These are phyloP conservation scores for Corynascus novoguineensis DNA, from an alignment of 495 filamentous ascomycete genomes.

Conservation along the genomic window DNA sequence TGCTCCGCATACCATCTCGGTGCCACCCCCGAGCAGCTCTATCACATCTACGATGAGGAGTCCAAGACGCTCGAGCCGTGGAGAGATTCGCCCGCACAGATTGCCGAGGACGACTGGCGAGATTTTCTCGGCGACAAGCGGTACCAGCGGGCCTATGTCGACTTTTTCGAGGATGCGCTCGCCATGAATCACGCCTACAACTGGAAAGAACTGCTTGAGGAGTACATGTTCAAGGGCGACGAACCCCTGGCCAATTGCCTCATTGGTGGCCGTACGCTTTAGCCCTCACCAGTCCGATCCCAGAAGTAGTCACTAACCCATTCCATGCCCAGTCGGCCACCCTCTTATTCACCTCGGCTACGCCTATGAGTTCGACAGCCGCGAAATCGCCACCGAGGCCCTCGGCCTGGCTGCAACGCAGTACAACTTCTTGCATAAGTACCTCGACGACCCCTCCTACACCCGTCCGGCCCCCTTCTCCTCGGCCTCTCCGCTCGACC, in stretches of 20 bases:
- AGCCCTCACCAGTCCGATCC: background rate
- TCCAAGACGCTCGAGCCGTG: slow-evolving; percentile 69
- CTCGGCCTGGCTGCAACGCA: slow-evolving; percentile 63
- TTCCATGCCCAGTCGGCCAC: slow-evolving; percentile 60
- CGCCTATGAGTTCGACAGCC: slow-evolving; percentile 73
- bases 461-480: slow-evolving; percentile 47
- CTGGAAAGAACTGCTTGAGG: slow-evolving; percentile 70
- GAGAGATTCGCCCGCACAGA: slow-evolving; percentile 76
- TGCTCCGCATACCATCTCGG: slow-evolving; percentile 80
- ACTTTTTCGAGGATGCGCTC: slow-evolving; percentile 87
- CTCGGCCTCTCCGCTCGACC: slow-evolving; percentile 57
- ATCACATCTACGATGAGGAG: slow-evolving; percentile 73
- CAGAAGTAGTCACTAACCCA: slow-evolving; percentile 5
- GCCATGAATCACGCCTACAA: slow-evolving; percentile 68
- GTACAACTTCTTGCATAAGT: slow-evolving; percentile 73
- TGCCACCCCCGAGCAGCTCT: slow-evolving; percentile 63
- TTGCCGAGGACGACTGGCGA: slow-evolving; percentile 78
- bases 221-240: slow-evolving; percentile 70
- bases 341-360: slow-evolving; percentile 86
- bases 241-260: slow-evolving; percentile 73
- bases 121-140: slow-evolving; percentile 68
- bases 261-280: slow-evolving; percentile 65
- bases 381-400: slow-evolving; percentile 79
- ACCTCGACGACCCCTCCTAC: slow-evolving; percentile 65
- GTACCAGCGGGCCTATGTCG: slow-evolving; percentile 85